A percentile compares a stretch with the other conserved stretches of the same genome.
Conservation (phyloP, 108 stramenopile species). For the Asterionellopsis glacialis region DNA sequence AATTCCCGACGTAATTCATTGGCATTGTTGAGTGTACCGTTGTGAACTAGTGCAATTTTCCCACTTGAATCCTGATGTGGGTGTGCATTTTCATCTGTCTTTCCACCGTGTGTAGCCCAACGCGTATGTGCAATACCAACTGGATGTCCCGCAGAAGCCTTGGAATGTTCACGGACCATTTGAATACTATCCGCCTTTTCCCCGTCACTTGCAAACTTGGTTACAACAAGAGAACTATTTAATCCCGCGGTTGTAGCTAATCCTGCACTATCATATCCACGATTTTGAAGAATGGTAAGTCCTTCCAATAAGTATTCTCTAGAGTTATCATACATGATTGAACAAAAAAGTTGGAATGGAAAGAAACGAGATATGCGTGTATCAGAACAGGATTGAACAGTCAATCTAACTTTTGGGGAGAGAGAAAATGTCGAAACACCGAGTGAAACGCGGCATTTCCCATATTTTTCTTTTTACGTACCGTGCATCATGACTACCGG, state of each 20-base stretch:
- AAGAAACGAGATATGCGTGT: conserved; percentile 9
- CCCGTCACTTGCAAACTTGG: conserved; percentile 92
- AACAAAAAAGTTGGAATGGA: conserved; percentile 7
- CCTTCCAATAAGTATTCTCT: conserved; percentile 86
- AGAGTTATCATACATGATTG: neutral
- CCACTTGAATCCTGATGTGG: conserved; percentile 93
- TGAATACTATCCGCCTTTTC: conserved; percentile 92
- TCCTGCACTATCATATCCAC: conserved; percentile 98
- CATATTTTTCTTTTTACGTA: conserved; percentile 22
- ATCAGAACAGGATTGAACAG: conserved; percentile 2
- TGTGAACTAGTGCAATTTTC: conserved; percentile 98
- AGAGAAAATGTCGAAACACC: conserved; percentile 17
- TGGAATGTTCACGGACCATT: conserved; percentile 66
- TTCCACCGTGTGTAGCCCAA: conserved; percentile 99
- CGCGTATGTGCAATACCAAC: conserved; percentile 99
- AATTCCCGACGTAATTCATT: conserved; percentile 87
- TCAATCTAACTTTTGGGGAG: no score
- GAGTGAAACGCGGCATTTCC: neutral
- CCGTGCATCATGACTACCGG: conserved; percentile 30
- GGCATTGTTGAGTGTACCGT: conserved; percentile 97
- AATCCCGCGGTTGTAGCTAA: conserved; percentile 78
- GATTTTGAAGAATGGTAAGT: conserved; percentile 93
- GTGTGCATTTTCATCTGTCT: conserved; percentile 98
- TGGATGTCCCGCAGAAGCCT: conserved; percentile 55
- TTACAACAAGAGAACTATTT: conserved; percentile 50